Percentiles rank a stretch among this genome's conserved stretches.
phyloP scores from a whole-genome alignment of 306 rosid species.

The Potentilla sterilis region DNA sequence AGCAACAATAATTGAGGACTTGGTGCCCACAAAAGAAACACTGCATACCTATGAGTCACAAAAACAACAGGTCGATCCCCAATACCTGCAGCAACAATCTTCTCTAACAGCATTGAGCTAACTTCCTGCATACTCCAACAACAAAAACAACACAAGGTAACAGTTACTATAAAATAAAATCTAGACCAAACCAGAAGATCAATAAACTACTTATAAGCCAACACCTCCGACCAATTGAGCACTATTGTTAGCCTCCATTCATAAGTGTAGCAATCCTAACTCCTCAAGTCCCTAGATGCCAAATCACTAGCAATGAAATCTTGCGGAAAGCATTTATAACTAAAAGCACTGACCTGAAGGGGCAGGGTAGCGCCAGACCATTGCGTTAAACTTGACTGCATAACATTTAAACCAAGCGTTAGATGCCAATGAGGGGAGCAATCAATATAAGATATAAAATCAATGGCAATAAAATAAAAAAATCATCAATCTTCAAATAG shows the following conservation, averaged over 20 bases:
- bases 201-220: neutral
- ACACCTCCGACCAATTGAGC: neutral
- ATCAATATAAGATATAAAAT: conserved; percentile 22
- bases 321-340: neutral
- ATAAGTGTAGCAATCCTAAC: neutral
- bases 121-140: conserved; percentile 72
- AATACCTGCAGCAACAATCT: conserved; percentile 90
- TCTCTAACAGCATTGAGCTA: conserved; percentile 85
- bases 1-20: neutral
- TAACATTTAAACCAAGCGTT: conserved; percentile 29
- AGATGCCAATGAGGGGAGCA: conserved; percentile 30
- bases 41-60: conserved; percentile 82
- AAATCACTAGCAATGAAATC: neutral
- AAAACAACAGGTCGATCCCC: conserved; percentile 92
- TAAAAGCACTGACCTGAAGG: conserved; percentile 66
- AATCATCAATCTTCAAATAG: neutral
- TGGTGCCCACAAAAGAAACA: neutral
- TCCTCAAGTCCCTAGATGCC: neutral
- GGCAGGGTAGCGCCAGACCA: conserved; percentile 99
- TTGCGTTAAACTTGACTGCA: conserved; percentile 92
- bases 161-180: neutral
- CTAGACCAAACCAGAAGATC: neutral
- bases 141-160: conserved; percentile 1
- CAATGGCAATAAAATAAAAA: neutral
- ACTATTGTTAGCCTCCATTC: neutral